Base-by-base conservation (phyloP, 768 basidiomycete species). In the Lanmaoa rubissima region DNA sequence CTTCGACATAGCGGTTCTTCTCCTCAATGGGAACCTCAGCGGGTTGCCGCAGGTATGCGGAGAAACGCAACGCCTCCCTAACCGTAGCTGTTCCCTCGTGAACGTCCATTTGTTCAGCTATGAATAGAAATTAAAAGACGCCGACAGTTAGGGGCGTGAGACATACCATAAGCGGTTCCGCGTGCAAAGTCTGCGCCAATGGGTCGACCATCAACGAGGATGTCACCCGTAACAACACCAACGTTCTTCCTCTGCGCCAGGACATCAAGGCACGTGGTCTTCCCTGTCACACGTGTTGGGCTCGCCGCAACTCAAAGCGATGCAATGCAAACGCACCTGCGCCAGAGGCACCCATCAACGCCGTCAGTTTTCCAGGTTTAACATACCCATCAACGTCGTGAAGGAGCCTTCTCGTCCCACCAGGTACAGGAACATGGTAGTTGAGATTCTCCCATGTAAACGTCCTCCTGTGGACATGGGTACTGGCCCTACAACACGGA, bases 321-420 rank as follows among this genome's bases (percentile, higher is more conserved):
- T 68, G 64, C 9, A 26, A 6, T 32, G 31, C 55, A 59, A 48
- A 75, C 75, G 63, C 67, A 73, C 86, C 87, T 42, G 89, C 89
- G 51, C 90, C 90, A 56, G 85, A 87, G 14, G 87, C 87, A 58
- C 92, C 92, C 91, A 95, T 92, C 11, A 95, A 78, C 1, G 92
- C 93, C 0, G 92, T 93, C 58, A 94, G 70, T n/a, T 86, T 91
- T 3, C 92, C 93, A 11, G 93, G 93, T 62, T 87, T 87, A 42
- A 92, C 88, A 65, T 85, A 93, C 0, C 92, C 92, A 59, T 78
- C 81, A 17, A 94, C 83, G 60, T 91, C 84, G 63, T 92, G 83
- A 38, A 94, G 79, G 11, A 94, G 76, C 42, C 82, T 79, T 9
- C 74, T 77, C 14, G 76, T 77, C 9, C 87, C 88, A 26, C 79